Base-by-base conservation (phyloP, 1,284 basidiomycete genomes). In the Leccinum huronense region DNA sequence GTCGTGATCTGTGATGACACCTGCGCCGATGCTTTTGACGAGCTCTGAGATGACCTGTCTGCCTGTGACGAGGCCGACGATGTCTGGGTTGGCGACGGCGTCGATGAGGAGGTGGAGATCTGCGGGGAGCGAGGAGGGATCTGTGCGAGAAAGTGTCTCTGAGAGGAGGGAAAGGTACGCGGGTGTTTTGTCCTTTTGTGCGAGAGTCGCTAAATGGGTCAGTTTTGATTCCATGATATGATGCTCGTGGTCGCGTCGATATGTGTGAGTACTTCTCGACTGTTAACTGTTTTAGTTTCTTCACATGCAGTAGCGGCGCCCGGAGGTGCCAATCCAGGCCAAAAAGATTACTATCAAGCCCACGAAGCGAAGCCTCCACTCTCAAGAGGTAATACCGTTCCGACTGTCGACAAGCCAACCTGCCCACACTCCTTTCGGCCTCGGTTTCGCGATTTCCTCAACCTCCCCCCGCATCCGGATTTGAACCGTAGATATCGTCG, bases 401-500 rank as follows among this genome's bases (percentile, higher is more conserved):
- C 1, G 95, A 98, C 73, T 98, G 96, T 79, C 86, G 97, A 61
- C 95, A 98, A 77, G 97, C 97, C 0, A 95, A 23, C 23, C 23
- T 23, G 23, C 23, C 23, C n/a, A 38, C 11, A 58, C 10, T 56
- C 9, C 1, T n/a, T 14, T 27, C 19, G 1, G 36, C 11, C 31
- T 19, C 91, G 94, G 2, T 99, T 98, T 79, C 86, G 94, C 51
- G 97, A 98, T 71, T 98, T 97, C 73, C 86, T 98, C 69, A 95
- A 95, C 75, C 86, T 97, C 19, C 88, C 91, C 6, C 76, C 89
- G 0, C 90, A 95, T 67, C 85, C 98, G 61, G 96, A 98, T 74
- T 85, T 96, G 66, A 91, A 93, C 93, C 3, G 84, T 97, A 70
- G 96, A 98, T 73, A 96, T 98, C 65, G 91, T 98, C 66, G 96